Conservation (phyloP, 2,329 filamentous ascomycete species). For the Ceratocystis lukuohia region DNA sequence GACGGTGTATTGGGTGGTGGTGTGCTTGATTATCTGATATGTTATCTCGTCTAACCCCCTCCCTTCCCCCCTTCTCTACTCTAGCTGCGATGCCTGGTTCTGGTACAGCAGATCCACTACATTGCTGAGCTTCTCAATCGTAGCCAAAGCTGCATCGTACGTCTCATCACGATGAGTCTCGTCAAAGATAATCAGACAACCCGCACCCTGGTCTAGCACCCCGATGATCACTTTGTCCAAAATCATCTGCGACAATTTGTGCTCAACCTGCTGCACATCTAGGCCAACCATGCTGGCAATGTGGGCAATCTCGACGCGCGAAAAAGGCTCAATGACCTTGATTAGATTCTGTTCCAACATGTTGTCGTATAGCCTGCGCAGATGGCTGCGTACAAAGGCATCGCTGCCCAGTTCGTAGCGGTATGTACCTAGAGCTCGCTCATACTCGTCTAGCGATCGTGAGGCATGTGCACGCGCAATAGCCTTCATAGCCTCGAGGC, state of each 20-base stretch:
- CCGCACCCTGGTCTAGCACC: constrained; percentile 92
- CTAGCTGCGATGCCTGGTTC: constrained; percentile 89
- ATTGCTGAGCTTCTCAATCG: constrained; percentile 91
- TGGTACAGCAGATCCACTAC: constrained; percentile 97
- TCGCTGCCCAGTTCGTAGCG: constrained; percentile 89
- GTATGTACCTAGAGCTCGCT: constrained; percentile 79
- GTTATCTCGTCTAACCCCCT: background rate
- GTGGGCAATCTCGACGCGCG: constrained; percentile 88
- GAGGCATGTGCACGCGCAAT: constrained; percentile 92
- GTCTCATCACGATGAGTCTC: constrained; percentile 86
- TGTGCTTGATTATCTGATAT: constrained; percentile 10
- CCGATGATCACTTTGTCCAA: constrained; percentile 97
- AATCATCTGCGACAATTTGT: constrained; percentile 98
- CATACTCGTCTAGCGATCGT: constrained; percentile 92
- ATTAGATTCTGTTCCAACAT: constrained; percentile 99
- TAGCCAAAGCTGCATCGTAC: constrained; percentile 86
- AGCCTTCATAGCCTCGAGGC: constrained; percentile 97
- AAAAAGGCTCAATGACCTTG: constrained; percentile 99
- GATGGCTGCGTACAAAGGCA: constrained; percentile 91
- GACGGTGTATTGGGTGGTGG: constrained; percentile 9
- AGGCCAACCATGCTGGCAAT: constrained; percentile 96
- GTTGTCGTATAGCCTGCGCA: constrained; percentile 88
- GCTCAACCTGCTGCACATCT: constrained; percentile 91
- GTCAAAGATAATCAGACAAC: constrained; percentile 92
- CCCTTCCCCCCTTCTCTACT: constrained; percentile 41